These are phyloP conservation scores for Aspergillus neotritici DNA, from an alignment of 2,329 filamentous ascomycete genomes.

Conservation along the genomic window DNA sequence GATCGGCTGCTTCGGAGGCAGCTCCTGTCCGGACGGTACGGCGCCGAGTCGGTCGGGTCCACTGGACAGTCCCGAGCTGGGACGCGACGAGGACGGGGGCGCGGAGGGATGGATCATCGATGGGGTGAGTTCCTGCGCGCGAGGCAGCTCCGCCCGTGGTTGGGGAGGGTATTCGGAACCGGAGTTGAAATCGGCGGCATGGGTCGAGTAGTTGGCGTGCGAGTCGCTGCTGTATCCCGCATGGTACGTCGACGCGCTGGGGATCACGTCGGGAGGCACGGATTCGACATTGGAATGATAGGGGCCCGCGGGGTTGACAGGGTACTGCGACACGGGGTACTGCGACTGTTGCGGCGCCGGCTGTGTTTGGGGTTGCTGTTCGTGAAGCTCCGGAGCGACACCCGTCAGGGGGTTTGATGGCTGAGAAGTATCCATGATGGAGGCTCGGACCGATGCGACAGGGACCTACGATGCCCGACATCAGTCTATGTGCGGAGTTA, in stretches of 20 bases:
- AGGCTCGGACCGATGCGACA: no score
- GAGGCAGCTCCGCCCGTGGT: slow-evolving; percentile 13
- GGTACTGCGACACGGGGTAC: neutral
- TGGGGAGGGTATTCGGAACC: slow-evolving; percentile 38
- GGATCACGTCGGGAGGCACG: slow-evolving; percentile 35
- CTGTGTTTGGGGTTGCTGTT: no score
- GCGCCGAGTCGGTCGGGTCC: slow-evolving; percentile 41
- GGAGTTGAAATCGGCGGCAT: slow-evolving; percentile 30
- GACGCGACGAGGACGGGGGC: slow-evolving; percentile 37
- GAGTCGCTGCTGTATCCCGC: slow-evolving; percentile 43
- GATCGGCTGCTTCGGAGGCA: slow-evolving; percentile 39
- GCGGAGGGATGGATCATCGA: slow-evolving; percentile 37
- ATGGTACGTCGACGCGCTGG: slow-evolving; percentile 18
- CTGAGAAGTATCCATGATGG: no score
- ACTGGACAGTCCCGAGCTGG: slow-evolving; percentile 47
- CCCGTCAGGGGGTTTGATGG: no score
- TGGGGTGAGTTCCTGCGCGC: slow-evolving; percentile 37
- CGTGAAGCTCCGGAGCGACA: no score
- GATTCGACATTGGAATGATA: slow-evolving; percentile 23
- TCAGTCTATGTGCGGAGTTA: neutral
- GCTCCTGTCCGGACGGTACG: slow-evolving; percentile 48
- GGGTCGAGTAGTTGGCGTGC: slow-evolving; percentile 45
- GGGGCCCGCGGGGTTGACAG: slow-evolving; percentile 14
- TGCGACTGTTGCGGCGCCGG: slow-evolving; percentile 2
- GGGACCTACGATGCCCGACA: no score